A percentile compares a stretch with the other conserved stretches of the same genome.
These are phyloP conservation scores for Pyrenophora graminea DNA, from an alignment of 2,329 filamentous ascomycete genomes.

Conservation along the genomic window DNA sequence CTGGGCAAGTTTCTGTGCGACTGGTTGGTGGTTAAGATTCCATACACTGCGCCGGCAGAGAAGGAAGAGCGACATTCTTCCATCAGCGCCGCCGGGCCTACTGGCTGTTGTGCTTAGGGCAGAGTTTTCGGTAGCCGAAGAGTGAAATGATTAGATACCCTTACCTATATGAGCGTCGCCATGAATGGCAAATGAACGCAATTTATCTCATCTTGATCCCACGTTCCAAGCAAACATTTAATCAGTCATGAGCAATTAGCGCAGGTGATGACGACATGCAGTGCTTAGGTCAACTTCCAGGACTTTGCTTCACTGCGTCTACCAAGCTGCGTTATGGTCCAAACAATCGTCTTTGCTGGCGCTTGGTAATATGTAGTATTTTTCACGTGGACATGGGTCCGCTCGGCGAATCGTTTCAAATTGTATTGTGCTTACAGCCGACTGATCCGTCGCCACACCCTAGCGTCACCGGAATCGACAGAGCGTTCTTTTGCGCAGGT, in stretches of 20 bases:
- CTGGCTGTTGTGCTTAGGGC: constrained; percentile 33
- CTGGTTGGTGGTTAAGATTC: constrained; percentile 56
- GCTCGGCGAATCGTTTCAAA: neutral
- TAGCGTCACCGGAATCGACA: neutral
- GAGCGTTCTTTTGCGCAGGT: constrained; percentile 5
- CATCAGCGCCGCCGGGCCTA: constrained; percentile 32
- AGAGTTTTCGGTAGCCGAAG: neutral
- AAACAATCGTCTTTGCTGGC: no score
- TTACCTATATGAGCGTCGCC: constrained; percentile 1
- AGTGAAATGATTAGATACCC: constrained; percentile 9
- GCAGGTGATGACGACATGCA: no score
- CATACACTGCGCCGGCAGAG: constrained; percentile 26
- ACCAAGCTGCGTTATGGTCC: no score
- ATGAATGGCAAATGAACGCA: constrained; percentile 2
- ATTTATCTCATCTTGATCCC: no score
- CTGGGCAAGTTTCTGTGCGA: constrained; percentile 74
- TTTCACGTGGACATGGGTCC: no score
- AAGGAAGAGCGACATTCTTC: constrained; percentile 30
- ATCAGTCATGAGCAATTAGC: no score
- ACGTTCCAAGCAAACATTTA: no score
- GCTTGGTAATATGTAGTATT: no score
- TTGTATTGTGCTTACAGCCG: neutral
- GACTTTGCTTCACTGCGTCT: no score
- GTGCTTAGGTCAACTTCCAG: no score
- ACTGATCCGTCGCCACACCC: neutral